Evolutionary conservation across 768 basidiomycete species (phyloP).

Genomic region (Chalciporus piperatus): DNA sequence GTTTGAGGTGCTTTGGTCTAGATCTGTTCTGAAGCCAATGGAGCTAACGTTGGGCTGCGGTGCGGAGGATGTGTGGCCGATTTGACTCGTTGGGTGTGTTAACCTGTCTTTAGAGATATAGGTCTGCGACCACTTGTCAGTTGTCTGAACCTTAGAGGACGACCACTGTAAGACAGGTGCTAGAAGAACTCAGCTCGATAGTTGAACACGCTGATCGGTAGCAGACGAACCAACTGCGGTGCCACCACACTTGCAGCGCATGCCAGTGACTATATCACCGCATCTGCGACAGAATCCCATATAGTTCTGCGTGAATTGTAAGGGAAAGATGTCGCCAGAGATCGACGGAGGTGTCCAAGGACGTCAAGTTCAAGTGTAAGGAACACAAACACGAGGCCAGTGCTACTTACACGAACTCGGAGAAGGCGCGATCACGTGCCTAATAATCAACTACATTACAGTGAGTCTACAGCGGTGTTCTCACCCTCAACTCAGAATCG

Average conservation of each 20-base stretch:
- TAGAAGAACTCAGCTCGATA: conserved; percentile 29
- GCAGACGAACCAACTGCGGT: conserved; percentile 65
- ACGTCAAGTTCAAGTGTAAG: conserved; percentile 7
- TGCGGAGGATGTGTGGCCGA: conserved; percentile 12
- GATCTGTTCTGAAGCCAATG: conserved; percentile 5
- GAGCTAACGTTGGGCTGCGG: conserved; percentile 9
- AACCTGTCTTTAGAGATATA: conserved; percentile 60
- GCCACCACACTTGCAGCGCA: conserved; percentile 80
- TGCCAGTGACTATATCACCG: conserved; percentile 73
- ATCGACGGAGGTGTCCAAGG: not conserved
- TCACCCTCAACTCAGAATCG: too few species aligned
- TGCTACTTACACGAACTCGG: too few species aligned
- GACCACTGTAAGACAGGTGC: conserved; percentile 70
- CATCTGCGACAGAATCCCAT: conserved; percentile 89
- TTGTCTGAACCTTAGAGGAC: conserved; percentile 38
- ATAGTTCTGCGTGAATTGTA: not conserved
- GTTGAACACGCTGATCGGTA: not conserved
- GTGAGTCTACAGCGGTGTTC: too few species aligned
- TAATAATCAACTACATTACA: not conserved
- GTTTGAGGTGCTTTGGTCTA: conserved; percentile 1
- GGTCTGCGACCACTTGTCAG: conserved; percentile 80
- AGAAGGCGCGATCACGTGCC: conserved; percentile 20
- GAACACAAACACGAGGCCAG: conserved; percentile 3
- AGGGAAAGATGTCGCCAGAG: not conserved
- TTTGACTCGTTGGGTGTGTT: conserved; percentile 30